These are phyloP conservation scores for Aspergillus affinis DNA, from an alignment of 495 filamentous ascomycete genomes.

Conservation along the genomic window DNA sequence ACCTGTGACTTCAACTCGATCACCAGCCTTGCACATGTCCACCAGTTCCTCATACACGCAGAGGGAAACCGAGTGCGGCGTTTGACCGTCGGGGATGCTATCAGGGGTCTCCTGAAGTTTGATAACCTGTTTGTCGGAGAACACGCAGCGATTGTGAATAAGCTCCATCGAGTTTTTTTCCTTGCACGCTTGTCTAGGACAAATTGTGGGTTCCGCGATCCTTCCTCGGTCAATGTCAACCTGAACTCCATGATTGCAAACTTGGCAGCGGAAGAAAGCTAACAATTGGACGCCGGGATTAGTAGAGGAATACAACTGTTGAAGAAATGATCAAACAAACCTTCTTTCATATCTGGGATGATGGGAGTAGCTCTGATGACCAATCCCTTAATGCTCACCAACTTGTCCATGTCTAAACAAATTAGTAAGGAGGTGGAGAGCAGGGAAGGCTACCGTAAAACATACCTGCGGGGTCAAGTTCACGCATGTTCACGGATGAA, in stretches of 20 bases:
- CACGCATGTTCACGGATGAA: conserved; percentile 83
- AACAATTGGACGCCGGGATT: conserved; percentile 4
- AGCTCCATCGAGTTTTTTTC: conserved; percentile 96
- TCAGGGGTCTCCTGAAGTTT: conserved; percentile 98
- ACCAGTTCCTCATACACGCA: conserved; percentile 97
- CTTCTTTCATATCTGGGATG: conserved; percentile 96
- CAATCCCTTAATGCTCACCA: conserved; percentile 92
- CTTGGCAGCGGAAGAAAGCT: conserved; percentile 92
- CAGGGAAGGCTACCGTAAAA: background rate
- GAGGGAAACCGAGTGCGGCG: conserved; percentile 95
- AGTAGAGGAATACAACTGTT: background rate
- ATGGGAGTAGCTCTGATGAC: conserved; percentile 95
- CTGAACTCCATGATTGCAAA: conserved; percentile 86
- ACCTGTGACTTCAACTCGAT: conserved; percentile 92
- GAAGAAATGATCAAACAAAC: conserved; percentile 30
- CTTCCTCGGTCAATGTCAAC: conserved; percentile 93
- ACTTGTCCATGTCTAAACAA: conserved; percentile 81
- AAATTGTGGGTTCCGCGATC: conserved; percentile 91
- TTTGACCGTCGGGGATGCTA: conserved; percentile 86
- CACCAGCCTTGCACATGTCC: conserved; percentile 96
- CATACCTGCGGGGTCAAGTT: conserved; percentile 82
- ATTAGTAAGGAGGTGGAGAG: conserved; percentile 17
- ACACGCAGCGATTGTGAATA: conserved; percentile 91
- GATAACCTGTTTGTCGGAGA: conserved; percentile 97
- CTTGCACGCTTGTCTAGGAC: conserved; percentile 80